These are phyloP conservation scores for Saturnispora mendoncae DNA, from an alignment of 805 yeast genomes.

Conservation along the genomic window DNA sequence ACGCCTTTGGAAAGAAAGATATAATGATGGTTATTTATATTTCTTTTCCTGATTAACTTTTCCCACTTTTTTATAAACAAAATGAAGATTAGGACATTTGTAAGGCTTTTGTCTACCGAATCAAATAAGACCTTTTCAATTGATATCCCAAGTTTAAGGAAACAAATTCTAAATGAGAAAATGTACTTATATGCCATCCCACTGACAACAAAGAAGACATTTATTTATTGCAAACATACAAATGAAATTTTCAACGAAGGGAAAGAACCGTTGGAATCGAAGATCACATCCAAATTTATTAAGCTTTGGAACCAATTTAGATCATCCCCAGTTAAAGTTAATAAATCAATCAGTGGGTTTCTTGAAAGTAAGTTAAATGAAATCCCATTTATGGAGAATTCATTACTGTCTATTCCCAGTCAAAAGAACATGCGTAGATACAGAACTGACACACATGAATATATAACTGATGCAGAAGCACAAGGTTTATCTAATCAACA, in stretches of 20 bases:
- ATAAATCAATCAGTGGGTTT: constrained; percentile 47
- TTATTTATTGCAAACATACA: constrained; percentile 60
- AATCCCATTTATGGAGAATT: constrained; percentile 74
- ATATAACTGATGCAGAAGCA: constrained; percentile 8
- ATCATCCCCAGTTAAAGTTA: constrained; percentile 45
- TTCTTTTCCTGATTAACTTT: too few species aligned
- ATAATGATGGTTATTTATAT: too few species aligned
- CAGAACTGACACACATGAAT: constrained; percentile 11
- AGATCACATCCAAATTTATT: constrained; percentile 39
- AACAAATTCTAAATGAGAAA: constrained; percentile 7
- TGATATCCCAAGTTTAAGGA: background rate
- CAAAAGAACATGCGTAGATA: constrained; percentile 47
- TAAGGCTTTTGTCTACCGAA: background rate
- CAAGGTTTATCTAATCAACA: constrained; percentile 16
- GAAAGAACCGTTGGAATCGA: constrained; percentile 29
- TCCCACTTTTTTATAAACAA: too few species aligned
- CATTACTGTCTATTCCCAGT: constrained; percentile 70
- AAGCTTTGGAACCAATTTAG: constrained; percentile 57
- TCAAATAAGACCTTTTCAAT: background rate
- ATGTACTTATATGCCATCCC: constrained; percentile 68
- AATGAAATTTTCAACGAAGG: constrained; percentile 28
- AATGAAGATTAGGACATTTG: background rate
- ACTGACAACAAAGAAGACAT: constrained; percentile 50
- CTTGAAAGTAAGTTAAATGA: constrained; percentile 47
- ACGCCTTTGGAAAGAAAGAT: too few species aligned